Evolutionary conservation across 768 basidiomycete species (phyloP).

Genomic region (Suillus brevipes): DNA sequence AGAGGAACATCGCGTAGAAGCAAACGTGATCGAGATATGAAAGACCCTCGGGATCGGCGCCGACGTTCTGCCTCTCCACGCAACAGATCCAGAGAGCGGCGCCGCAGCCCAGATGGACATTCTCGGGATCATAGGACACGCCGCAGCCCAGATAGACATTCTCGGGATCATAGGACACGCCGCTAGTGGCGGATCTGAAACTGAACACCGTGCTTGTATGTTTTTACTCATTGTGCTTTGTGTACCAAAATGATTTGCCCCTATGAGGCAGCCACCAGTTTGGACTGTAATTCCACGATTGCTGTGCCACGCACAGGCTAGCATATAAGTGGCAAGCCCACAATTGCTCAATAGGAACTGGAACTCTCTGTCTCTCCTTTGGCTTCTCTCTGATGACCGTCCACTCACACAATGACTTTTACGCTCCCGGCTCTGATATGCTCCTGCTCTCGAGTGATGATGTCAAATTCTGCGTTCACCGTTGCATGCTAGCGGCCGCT

Average conservation of each 20-base stretch:
- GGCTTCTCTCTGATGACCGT: slow-evolving; percentile 25
- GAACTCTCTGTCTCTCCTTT: slow-evolving; percentile 11
- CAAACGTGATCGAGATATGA: slow-evolving; percentile 45
- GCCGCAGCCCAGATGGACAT: slow-evolving; percentile 36
- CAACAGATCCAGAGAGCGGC: slow-evolving; percentile 23
- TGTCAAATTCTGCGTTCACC: slow-evolving; percentile 60
- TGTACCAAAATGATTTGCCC: slow-evolving; percentile 4
- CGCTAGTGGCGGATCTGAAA: slow-evolving; percentile 22
- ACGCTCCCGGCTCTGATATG: slow-evolving; percentile 52
- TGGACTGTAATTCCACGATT: not conserved
- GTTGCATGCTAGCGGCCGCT: slow-evolving; percentile 58
- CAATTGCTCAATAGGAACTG: slow-evolving; percentile 10
- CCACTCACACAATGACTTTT: slow-evolving; percentile 36
- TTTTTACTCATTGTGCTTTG: slow-evolving; percentile 11
- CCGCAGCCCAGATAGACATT: slow-evolving; percentile 37
- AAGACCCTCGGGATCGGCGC: slow-evolving; percentile 25
- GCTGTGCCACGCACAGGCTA: not conserved
- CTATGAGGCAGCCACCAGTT: not conserved
- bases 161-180: slow-evolving; percentile 36
- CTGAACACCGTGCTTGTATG: slow-evolving; percentile 22
- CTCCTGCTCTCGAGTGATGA: slow-evolving; percentile 46
- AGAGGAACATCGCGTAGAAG: slow-evolving; percentile 41
- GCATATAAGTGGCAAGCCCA: not conserved
- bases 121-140: slow-evolving; percentile 37
- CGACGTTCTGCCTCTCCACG: slow-evolving; percentile 27